Base-by-base conservation (phyloP, 2,329 filamentous ascomycete genomes). In the Penicillium brasilianum region DNA sequence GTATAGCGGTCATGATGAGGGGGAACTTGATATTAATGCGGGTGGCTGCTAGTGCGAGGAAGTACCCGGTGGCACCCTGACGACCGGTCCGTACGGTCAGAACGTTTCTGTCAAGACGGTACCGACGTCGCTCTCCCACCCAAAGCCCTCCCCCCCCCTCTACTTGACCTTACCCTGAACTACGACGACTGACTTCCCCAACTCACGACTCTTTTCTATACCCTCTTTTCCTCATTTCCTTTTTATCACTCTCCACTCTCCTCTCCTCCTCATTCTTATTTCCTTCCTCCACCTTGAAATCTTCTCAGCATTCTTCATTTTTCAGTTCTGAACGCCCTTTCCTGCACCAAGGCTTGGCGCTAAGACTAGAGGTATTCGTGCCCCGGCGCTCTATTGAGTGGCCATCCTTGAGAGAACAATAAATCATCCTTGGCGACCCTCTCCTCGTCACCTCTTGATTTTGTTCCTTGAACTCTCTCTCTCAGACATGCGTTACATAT, bases 401-500 rank as follows among this genome's bases (percentile, higher is more conserved):
- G 62, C 64, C 61, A 61, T 60, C 55, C 51, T 60, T 57, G 51
- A 55, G 50, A 53, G 51, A 28, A 57, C 58, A 58, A 63, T 62
- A 60, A 28, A 66, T 66, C 50, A 48, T 43, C 64, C 64, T 69
- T 68, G 64, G 64, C 69, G 55, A 58, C 55, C 36, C 44, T 37
- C 55, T 59, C 59, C 51, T 58, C 49, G 50, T 62, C 59, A 55
- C 51, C 59, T 58, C 59, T 49, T 54, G 59, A 34, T 39, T 55
- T 49, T 43, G 43, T 32, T 46, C 39, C 53, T 34, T 34, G 44
- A 58, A 28, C 58, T 53, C 54, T n/a, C 28, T 32, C 25, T 28
- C 25, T 73, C 66, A 69, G 74, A 69, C 71, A 75, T 76, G 71
- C 67, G 64, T 66, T 76, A 62, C 67, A 75, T 76, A 75, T 80